phyloP scores from a whole-genome alignment of 2,329 filamentous ascomycete genomes.

The Trichoderma endophyticum region DNA sequence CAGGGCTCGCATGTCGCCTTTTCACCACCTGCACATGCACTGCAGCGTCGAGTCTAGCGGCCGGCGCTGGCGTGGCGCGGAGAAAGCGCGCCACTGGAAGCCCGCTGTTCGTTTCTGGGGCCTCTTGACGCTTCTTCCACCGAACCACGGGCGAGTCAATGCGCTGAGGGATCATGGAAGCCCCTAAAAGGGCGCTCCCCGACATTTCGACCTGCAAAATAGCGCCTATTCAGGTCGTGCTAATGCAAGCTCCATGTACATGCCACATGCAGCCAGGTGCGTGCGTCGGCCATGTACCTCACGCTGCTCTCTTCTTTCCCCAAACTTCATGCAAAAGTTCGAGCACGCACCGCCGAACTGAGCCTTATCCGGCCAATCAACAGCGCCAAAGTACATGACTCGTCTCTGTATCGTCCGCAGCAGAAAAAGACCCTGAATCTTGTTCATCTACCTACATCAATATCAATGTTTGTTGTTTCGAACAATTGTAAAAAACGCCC shows the following conservation, averaged over 20 bases:
- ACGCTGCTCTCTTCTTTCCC: neutral
- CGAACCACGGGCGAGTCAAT: neutral
- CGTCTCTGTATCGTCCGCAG: neutral
- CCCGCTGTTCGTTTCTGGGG: constrained; percentile 23
- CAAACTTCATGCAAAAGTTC: neutral
- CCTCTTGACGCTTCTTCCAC: neutral
- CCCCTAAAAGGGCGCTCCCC: neutral
- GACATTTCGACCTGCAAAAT: neutral
- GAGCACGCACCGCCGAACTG: neutral
- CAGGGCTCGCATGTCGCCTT: neutral
- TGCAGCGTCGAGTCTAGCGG: too few relatives aligned
- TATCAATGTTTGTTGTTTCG: neutral
- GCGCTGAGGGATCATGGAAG: neutral
- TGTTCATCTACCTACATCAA: neutral
- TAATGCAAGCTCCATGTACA: neutral
- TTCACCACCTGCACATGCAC: too few relatives aligned
- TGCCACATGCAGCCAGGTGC: neutral
- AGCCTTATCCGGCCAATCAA: neutral
- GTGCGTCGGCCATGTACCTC: neutral
- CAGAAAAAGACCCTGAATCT: neutral
- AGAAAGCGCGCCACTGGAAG: neutral
- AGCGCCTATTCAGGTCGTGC: neutral
- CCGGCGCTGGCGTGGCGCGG: neutral
- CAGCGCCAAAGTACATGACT: neutral
- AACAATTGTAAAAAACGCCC: neutral